Percentiles rank a stretch among this genome's conserved stretches.
These are phyloP conservation scores for Trametes gibbosa DNA, from an alignment of 768 basidiomycete genomes.

Conservation along the genomic window DNA sequence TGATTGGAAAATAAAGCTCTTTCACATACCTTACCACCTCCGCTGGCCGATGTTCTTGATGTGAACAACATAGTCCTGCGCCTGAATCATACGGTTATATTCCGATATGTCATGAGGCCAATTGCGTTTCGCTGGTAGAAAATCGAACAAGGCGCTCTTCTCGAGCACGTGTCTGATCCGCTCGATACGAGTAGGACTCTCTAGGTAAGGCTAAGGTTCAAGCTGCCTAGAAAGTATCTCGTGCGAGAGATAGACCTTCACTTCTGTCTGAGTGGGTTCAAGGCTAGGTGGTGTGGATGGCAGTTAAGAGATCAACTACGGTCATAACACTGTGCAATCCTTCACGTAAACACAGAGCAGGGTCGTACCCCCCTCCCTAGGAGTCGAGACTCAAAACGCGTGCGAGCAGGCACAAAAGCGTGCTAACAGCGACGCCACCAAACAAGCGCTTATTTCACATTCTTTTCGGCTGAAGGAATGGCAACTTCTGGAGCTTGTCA, in stretches of 20 bases:
- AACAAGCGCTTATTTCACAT: too few species aligned
- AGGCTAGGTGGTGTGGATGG: not conserved
- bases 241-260: slow-evolving; percentile 29
- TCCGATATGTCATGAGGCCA: slow-evolving; percentile 9
- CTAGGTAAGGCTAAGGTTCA: slow-evolving; percentile 30
- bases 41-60: slow-evolving; percentile 28
- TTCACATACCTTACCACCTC: slow-evolving; percentile 25
- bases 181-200: slow-evolving; percentile 29
- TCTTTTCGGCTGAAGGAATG: too few species aligned
- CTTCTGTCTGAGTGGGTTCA: not conserved
- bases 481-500: too few species aligned
- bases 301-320: too few species aligned
- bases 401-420: too few species aligned
- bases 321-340: too few species aligned
- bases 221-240: slow-evolving; percentile 31
- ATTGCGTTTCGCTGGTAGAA: not conserved
- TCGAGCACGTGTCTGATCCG: slow-evolving; percentile 25
- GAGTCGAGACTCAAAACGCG: too few species aligned
- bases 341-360: too few species aligned
- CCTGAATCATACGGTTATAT: slow-evolving; percentile 26
- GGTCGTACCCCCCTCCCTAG: too few species aligned
- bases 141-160: slow-evolving; percentile 12
- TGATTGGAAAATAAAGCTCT: not conserved
- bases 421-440: too few species aligned
- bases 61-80: slow-evolving; percentile 27